Conservation (phyloP, 2,329 filamentous ascomycete genomes). For the Helotiales sp. region DNA sequence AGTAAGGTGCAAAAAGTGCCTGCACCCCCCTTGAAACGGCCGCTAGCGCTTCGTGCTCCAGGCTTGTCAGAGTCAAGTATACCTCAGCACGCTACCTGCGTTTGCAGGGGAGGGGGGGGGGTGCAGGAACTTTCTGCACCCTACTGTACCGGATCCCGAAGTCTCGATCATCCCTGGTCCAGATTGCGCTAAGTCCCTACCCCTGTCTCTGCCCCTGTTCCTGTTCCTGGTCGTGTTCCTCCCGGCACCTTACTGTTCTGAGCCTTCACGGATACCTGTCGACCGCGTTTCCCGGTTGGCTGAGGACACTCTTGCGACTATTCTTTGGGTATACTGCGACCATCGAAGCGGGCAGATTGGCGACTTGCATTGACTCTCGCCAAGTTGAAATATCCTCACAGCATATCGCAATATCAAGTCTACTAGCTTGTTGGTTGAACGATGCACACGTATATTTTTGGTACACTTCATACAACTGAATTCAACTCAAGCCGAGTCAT, state of each 20-base stretch:
- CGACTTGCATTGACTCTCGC: not conserved
- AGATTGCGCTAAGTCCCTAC: too few species aligned
- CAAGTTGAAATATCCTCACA: not conserved
- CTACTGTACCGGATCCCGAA: too few species aligned
- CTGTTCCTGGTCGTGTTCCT: too few species aligned
- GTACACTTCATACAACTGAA: not conserved
- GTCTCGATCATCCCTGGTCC: too few species aligned
- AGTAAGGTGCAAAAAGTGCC: too few species aligned
- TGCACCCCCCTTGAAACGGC: too few species aligned
- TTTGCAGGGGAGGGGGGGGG: too few species aligned
- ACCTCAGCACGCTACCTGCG: too few species aligned
- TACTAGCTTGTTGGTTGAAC: not conserved
- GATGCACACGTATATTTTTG: not conserved
- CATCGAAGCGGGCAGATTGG: not conserved
- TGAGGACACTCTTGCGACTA: not conserved
- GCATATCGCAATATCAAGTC: not conserved
- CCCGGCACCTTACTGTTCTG: not conserved
- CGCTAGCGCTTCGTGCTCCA: too few species aligned
- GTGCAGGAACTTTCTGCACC: too few species aligned
- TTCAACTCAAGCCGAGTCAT: not conserved
- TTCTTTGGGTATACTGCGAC: not conserved
- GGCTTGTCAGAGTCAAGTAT: too few species aligned
- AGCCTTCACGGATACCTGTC: not conserved
- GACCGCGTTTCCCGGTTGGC: not conserved
- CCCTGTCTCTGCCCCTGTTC: too few species aligned